Conservation (phyloP, 306 rosid species). For the Casuarina cunninghamiana region DNA sequence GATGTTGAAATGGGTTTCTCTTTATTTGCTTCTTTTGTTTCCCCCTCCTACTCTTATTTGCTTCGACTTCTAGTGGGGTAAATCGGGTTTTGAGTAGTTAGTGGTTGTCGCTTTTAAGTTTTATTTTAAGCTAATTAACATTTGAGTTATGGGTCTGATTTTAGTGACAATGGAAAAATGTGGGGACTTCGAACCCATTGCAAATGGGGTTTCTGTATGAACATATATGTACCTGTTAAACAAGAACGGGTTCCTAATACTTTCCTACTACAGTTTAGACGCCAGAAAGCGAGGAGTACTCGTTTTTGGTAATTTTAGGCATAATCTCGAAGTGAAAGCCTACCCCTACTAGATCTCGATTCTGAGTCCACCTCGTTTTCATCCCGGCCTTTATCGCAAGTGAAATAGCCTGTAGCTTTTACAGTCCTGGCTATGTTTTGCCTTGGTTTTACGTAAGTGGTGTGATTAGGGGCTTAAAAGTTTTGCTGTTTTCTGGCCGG, state of each 20-base stretch:
- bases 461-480: background rate
- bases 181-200: slow-evolving; percentile 14
- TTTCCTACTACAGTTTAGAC: background rate
- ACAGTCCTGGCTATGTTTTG: background rate
- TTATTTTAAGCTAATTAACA: background rate
- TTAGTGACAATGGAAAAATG: background rate
- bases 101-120: slow-evolving; percentile 16
- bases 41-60: background rate
- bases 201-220: slow-evolving; percentile 18
- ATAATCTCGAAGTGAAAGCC: background rate
- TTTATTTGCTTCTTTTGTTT: background rate
- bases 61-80: slow-evolving; percentile 21
- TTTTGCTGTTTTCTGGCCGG: background rate
- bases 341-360: background rate
- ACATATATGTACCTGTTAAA: background rate
- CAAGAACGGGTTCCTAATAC: background rate
- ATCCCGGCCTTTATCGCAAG: background rate
- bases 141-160: slow-evolving; percentile 12
- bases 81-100: background rate
- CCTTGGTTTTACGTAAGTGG: background rate
- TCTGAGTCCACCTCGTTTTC: background rate
- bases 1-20: slow-evolving; percentile 13
- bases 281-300: no score
- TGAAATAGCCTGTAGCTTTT: background rate
- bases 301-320: background rate